phyloP scores from a whole-genome alignment of 2,329 filamentous ascomycete genomes.

The Karstenula rhodostoma region DNA sequence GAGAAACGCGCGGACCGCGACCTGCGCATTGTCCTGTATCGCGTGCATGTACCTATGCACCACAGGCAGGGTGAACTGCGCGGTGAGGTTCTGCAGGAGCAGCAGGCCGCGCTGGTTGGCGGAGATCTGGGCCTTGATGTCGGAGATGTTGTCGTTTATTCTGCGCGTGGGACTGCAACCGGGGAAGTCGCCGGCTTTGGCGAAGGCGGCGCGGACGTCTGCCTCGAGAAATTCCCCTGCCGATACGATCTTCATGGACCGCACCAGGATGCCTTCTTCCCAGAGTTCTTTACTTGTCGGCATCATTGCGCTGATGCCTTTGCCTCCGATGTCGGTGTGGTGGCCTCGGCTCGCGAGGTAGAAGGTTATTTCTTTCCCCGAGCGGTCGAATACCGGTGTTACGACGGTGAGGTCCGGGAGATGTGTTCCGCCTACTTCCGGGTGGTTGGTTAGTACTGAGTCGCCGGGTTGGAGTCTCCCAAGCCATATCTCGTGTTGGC shows the following conservation, averaged over 20 bases:
- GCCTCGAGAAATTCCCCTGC: constrained; percentile 31
- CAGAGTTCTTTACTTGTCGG: constrained; percentile 53
- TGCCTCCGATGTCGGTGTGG: constrained; percentile 75
- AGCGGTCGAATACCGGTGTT: constrained; percentile 30
- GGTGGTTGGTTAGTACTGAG: constrained; percentile 35
- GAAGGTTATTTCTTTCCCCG: constrained; percentile 73
- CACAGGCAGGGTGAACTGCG: constrained; percentile 10
- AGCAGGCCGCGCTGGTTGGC: constrained; percentile 20
- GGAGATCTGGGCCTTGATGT: constrained; percentile 23
- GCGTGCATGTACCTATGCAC: constrained; percentile 25
- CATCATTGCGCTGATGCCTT: constrained; percentile 53
- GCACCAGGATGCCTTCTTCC: constrained; percentile 56
- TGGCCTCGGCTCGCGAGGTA: constrained; percentile 80
- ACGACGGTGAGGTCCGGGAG: constrained; percentile 36
- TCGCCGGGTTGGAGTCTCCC: constrained; percentile 33
- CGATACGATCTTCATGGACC: constrained; percentile 25
- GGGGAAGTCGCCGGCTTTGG: constrained; percentile 12
- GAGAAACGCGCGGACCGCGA: constrained; percentile 20
- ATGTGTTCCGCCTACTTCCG: constrained; percentile 33
- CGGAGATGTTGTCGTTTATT: constrained; percentile 22
- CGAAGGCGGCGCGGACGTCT: constrained; percentile 3
- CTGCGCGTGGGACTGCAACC: constrained; percentile 15
- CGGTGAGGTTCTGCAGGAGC: constrained; percentile 18
- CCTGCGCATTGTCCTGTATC: constrained; percentile 22
- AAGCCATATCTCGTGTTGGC: constrained; percentile 32